Evolutionary conservation across 1,284 basidiomycete species (phyloP), one percentile per base, ranked within the genome.

Genomic region (Ustilago cynodontis): DNA sequence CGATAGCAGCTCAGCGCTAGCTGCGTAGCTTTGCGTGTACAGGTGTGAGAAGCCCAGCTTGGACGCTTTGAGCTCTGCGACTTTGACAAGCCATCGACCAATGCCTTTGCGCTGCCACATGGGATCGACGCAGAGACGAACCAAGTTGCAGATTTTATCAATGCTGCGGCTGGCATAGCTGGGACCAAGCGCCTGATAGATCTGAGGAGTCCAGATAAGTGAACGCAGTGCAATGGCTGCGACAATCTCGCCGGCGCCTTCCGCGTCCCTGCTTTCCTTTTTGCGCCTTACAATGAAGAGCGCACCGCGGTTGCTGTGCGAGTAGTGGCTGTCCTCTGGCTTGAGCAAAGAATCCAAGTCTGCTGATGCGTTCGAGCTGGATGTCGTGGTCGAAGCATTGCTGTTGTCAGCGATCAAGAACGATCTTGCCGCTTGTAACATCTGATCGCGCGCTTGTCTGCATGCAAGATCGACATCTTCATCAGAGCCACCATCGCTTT

Each of bases 111-210:
- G 60, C 26, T 61, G 70, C 66, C 75, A 73, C 4, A 45, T 13
- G 13, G 65, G 58, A 50, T 71, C 67, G 20, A 77, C 67, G 18
- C 60, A 67, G 22, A 77, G 35, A 33, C 57, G 66, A 22, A 59
- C 41, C 6, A 77, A 59, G 47, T 71, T 67, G 63, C 66, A 66
- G 49, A 77, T 69, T 52, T 56, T 64, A 54, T 77, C 75, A 47
- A 77, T 77, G 51, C 75, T 77, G 45, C 71, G 71, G 43, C 54
- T 73, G 9, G 75, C 66, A 45, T 77, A 77, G 64, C 67, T 66
- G 3, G 52, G 55, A 22, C 75, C 75, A 8, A 77, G 37, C 2
- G 75, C 56, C 45, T 77, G 75, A 47, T 73, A 77, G 63, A 77
- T 64, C 41, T 72, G 60, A 7, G 75, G 75, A 26, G 71, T 73